A percentile compares a stretch with the other conserved stretches of the same genome.
phyloP scores from a whole-genome alignment of 208 protist species.

The Leishmania aethiopica region DNA sequence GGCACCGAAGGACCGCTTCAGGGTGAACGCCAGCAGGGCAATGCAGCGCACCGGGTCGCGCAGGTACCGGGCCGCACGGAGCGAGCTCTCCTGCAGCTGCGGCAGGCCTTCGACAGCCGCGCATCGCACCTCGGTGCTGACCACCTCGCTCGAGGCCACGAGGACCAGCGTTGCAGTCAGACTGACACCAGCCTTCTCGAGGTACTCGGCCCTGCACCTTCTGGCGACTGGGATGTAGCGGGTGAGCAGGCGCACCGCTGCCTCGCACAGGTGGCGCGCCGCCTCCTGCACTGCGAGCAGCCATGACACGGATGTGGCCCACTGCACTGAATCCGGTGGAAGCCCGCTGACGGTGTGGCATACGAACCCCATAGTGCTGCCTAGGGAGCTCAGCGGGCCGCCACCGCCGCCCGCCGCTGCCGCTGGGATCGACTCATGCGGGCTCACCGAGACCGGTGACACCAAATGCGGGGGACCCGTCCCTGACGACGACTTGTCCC shows the following conservation, averaged over 20 bases:
- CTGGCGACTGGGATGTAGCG: slow-evolving; percentile 32
- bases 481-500: neutral
- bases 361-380: slow-evolving; percentile 4
- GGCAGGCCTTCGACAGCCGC: slow-evolving; percentile 46
- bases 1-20: slow-evolving; percentile 22
- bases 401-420: neutral
- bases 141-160: slow-evolving; percentile 36
- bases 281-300: slow-evolving; percentile 45
- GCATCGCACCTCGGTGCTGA: slow-evolving; percentile 24
- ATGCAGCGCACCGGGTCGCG: slow-evolving; percentile 52
- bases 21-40: slow-evolving; percentile 33
- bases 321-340: slow-evolving; percentile 4
- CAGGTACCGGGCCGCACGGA: slow-evolving; percentile 52
- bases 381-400: neutral
- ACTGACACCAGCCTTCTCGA: slow-evolving; percentile 51
- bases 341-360: neutral
- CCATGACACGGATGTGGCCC: slow-evolving; percentile 25
- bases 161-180: slow-evolving; percentile 60
- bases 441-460: neutral
- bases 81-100: slow-evolving; percentile 45
- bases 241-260: slow-evolving; percentile 52
- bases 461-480: neutral
- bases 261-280: slow-evolving; percentile 47
- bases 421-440: neutral
- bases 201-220: slow-evolving; percentile 20